phyloP scores from a whole-genome alignment of 169 alveolate species.

The Cryptosporidium ryanae region DNA sequence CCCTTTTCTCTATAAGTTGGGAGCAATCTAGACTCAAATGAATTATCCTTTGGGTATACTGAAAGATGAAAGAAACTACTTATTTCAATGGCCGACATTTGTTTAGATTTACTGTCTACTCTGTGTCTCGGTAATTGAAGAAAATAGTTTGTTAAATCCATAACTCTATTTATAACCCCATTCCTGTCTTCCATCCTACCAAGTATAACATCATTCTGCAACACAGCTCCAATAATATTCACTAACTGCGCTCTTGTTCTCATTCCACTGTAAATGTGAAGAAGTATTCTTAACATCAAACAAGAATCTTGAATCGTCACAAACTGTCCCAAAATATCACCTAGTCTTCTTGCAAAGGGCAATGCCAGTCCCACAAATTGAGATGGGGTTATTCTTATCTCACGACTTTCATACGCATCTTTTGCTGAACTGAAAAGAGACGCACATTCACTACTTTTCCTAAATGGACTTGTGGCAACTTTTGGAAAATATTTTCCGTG shows the following conservation, averaged over 20 bases:
- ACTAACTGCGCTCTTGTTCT: constrained; percentile 56
- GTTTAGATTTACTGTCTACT: constrained; percentile 45
- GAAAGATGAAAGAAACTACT: constrained; percentile 36
- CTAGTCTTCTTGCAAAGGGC: constrained; percentile 14
- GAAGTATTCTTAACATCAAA: constrained; percentile 42
- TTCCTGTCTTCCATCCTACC: constrained; percentile 34
- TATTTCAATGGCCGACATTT: constrained; percentile 35
- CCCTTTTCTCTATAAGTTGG: constrained; percentile 38
- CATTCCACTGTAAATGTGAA: constrained; percentile 63
- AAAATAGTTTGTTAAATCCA: neutral
- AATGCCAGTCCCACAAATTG: constrained; percentile 51
- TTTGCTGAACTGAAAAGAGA: constrained; percentile 47
- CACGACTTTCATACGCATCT: constrained; percentile 20
- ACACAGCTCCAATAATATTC: constrained; percentile 59
- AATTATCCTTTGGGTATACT: constrained; percentile 46
- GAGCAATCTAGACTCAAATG: constrained; percentile 52
- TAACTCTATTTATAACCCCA: constrained; percentile 7
- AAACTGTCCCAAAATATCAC: constrained; percentile 52
- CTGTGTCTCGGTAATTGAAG: constrained; percentile 64
- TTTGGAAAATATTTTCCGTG: constrained; percentile 54
- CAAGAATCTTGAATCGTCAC: constrained; percentile 45
- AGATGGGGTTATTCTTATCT: constrained; percentile 24
- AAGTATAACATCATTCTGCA: constrained; percentile 32
- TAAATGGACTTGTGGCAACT: constrained; percentile 36
- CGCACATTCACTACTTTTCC: constrained; percentile 64